Base-by-base conservation (phyloP, 805 yeast species). In the Candida loeiensis region DNA sequence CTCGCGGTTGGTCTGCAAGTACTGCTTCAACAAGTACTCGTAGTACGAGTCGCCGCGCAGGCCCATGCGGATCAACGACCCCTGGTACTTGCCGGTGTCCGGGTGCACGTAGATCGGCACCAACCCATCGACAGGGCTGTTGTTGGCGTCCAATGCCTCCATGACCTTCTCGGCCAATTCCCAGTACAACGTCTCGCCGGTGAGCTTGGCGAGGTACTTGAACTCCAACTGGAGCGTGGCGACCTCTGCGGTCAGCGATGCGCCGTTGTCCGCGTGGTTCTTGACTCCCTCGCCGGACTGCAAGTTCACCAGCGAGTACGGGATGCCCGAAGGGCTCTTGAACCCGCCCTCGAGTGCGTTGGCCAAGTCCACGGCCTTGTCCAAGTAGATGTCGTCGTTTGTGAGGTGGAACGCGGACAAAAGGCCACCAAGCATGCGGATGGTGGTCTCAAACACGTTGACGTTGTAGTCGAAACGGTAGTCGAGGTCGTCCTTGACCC, bases 21-120 rank as follows among this genome's bases (percentile, higher is more conserved):
- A 86, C 61, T 88, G 96, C 59, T 89, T 89, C 48, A 89, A 69
- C 33, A 90, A 66, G 57, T 88, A 88, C 63, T 90, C 96, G 56
- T 90, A 89, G 58, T 89, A 90, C 0, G 96, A 86, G 61, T 89
- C 97, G 35, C 96, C 97, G 50, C 96, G 73, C 1, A 95, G 84
- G 0, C 97, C 97, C 41, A 90, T 65, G 47, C 96, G 74, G 45
- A 91, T 86, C 39, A 75, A 61, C 2, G 56, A 51, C 1, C 88
- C 88, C 44, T 69, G 76, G 58, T 77, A 88, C 45, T 69, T 65
- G 4, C 93, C 96, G 0, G 82, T 74, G 30, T 79, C 82, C 6
- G 96, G 93, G 26, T 77, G 67, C 26, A 90, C 79, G 54, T 69
- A 85, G 33, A 88, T 86, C 2, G 97, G 96, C 3, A 77, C 95